Percentiles rank a stretch among this genome's conserved stretches.
These are phyloP conservation scores for Hyphopichia homilentoma DNA, from an alignment of 805 yeast species.

Conservation along the genomic window DNA sequence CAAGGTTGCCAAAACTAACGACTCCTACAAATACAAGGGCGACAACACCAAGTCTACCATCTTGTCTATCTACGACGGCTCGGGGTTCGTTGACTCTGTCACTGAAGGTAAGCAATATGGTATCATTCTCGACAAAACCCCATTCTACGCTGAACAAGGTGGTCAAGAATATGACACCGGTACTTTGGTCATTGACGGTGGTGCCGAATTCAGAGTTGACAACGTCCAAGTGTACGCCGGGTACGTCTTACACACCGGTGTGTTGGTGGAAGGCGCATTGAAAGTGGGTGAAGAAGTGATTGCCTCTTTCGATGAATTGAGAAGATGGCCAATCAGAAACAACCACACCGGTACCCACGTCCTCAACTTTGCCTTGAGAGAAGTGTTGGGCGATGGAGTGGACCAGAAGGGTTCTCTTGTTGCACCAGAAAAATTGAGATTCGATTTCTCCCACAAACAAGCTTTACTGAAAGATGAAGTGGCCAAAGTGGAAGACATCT, in stretches of 20 bases:
- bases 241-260: conserved; percentile 93
- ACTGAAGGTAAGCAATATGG: conserved; percentile 57
- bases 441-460: conserved; percentile 93
- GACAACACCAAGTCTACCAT: conserved; percentile 68
- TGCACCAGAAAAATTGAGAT: conserved; percentile 90
- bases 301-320: conserved; percentile 85
- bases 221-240: conserved; percentile 94
- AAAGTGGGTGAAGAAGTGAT: conserved; percentile 66
- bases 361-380: conserved; percentile 82
- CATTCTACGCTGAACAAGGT: conserved; percentile 98
- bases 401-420: conserved; percentile 98
- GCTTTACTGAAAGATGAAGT: conserved; percentile 72
- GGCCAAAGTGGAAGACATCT: conserved; percentile 68
- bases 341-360: conserved; percentile 99
- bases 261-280: conserved; percentile 70
- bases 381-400: conserved; percentile 79
- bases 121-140: conserved; percentile 80
- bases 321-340: conserved; percentile 95
- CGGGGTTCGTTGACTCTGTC: conserved; percentile 51
- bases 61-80: conserved; percentile 68
- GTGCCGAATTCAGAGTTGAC: conserved; percentile 81
- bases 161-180: conserved; percentile 98
- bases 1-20: conserved; percentile 78
- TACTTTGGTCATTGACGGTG: conserved; percentile 82
- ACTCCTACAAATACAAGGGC: conserved; percentile 68